Conservation (phyloP, 805 yeast genomes). For the Dipodascopsis uninucleata region DNA sequence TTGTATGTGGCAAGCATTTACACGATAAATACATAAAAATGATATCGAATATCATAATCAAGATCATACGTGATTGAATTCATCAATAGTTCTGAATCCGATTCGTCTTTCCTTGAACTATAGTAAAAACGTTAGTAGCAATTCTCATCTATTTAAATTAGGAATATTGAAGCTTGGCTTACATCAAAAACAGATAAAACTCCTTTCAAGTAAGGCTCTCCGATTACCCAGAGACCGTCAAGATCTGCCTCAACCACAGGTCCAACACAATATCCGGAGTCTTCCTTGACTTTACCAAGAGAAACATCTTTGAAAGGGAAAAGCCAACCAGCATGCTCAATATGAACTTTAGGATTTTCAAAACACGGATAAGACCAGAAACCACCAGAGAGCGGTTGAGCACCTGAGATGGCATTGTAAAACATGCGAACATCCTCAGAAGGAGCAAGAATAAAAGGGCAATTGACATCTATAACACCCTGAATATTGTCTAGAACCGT, state of each 20-base stretch:
- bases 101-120: constrained; percentile 16
- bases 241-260: constrained; percentile 26
- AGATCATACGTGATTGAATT: no score
- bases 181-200: constrained; percentile 21
- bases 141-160: background rate
- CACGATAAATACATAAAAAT: no score
- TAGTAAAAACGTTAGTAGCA: background rate
- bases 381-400: constrained; percentile 26
- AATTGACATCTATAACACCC: constrained; percentile 23
- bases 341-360: constrained; percentile 23
- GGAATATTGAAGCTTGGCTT: background rate
- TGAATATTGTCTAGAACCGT: constrained; percentile 24
- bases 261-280: constrained; percentile 27
- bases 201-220: constrained; percentile 24
- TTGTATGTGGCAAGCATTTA: no score
- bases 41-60: no score
- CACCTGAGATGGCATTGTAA: constrained; percentile 23
- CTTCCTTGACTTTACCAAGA: constrained; percentile 24
- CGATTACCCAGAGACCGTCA: constrained; percentile 26
- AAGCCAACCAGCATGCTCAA: constrained; percentile 28
- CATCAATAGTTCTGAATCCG: constrained; percentile 18
- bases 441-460: constrained; percentile 25
- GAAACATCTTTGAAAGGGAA: constrained; percentile 22
- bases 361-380: constrained; percentile 27
- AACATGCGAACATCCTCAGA: constrained; percentile 26